Percentiles rank a stretch among this genome's conserved stretches.
These are phyloP conservation scores for Rhodotorula graminis DNA, from an alignment of 768 basidiomycete genomes.

Conservation along the genomic window DNA sequence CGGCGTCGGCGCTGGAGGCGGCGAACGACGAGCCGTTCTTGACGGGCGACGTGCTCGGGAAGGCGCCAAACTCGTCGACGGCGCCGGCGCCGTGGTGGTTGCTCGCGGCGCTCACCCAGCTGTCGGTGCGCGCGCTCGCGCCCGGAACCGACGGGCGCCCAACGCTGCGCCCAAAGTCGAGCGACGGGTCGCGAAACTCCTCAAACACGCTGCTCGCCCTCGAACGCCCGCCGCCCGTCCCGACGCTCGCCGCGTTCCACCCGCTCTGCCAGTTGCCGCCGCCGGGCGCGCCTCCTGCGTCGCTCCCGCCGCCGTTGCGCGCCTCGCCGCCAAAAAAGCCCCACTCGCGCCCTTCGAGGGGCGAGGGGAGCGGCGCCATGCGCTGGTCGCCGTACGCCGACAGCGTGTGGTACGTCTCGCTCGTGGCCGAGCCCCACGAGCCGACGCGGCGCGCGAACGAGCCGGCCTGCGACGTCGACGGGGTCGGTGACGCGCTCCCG, in stretches of 20 bases:
- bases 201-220: not conserved
- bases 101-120: not conserved
- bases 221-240: not conserved
- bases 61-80: not conserved
- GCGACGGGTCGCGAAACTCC: not conserved
- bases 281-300: not conserved
- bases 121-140: not conserved
- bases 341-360: constrained; percentile 13
- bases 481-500: not conserved
- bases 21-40: no score
- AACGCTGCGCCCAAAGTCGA: no score
- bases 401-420: constrained; percentile 14
- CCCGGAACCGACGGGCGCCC: not conserved
- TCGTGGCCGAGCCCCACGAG: constrained; percentile 25
- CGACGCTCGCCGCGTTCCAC: not conserved
- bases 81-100: not conserved
- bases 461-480: not conserved
- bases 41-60: not conserved
- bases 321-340: constrained; percentile 9
- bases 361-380: constrained; percentile 20
- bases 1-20: no score
- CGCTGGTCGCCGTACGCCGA: not conserved
- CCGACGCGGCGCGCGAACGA: constrained; percentile 8
- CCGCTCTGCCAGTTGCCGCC: constrained; percentile 3
- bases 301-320: not conserved